Percentiles rank a stretch among this genome's conserved stretches.
These are phyloP conservation scores for Bimuria novae-zelandiae DNA, from an alignment of 2,329 filamentous ascomycete species.

Conservation along the genomic window DNA sequence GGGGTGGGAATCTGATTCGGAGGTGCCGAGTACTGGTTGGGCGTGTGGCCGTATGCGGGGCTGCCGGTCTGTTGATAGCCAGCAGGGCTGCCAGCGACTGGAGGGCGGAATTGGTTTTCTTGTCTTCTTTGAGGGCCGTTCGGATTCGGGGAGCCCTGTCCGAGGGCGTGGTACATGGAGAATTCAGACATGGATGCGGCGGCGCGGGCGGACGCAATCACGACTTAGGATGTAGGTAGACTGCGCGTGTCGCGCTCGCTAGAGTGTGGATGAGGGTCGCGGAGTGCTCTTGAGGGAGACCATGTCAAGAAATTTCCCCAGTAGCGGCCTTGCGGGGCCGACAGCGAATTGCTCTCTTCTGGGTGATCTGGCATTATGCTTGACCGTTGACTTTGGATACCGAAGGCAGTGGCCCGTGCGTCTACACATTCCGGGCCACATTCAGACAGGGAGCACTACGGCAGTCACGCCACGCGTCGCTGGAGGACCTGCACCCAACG, in stretches of 20 bases:
- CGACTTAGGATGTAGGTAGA: slow-evolving; percentile 10
- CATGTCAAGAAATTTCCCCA: slow-evolving; percentile 29
- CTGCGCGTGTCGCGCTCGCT: slow-evolving; percentile 21
- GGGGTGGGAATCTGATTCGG: slow-evolving; percentile 33
- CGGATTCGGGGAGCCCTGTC: slow-evolving; percentile 33
- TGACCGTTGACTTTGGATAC: slow-evolving; percentile 28
- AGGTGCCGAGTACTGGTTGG: slow-evolving; percentile 38
- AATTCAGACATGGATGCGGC: slow-evolving; percentile 44
- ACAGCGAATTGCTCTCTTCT: slow-evolving; percentile 23
- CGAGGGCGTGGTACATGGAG: slow-evolving; percentile 44
- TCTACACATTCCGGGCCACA: slow-evolving; percentile 7
- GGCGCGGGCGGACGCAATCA: slow-evolving; percentile 28
- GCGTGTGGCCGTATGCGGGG: slow-evolving; percentile 30
- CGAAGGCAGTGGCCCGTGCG: slow-evolving; percentile 20
- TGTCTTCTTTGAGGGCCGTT: slow-evolving; percentile 32
- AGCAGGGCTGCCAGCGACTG: slow-evolving; percentile 50
- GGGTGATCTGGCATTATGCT: slow-evolving; percentile 39
- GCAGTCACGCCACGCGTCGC: slow-evolving; percentile 5
- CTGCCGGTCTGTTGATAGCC: slow-evolving; percentile 51
- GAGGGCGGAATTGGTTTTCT: slow-evolving; percentile 44
- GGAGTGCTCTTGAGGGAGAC: slow-evolving; percentile 16
- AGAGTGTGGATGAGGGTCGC: slow-evolving; percentile 15
- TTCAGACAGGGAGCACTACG: neutral
- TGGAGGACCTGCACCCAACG: too few species aligned
- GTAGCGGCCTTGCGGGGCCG: slow-evolving; percentile 14